These are phyloP conservation scores for Danielozyma ontarioensis DNA, from an alignment of 805 yeast genomes.

Conservation along the genomic window DNA sequence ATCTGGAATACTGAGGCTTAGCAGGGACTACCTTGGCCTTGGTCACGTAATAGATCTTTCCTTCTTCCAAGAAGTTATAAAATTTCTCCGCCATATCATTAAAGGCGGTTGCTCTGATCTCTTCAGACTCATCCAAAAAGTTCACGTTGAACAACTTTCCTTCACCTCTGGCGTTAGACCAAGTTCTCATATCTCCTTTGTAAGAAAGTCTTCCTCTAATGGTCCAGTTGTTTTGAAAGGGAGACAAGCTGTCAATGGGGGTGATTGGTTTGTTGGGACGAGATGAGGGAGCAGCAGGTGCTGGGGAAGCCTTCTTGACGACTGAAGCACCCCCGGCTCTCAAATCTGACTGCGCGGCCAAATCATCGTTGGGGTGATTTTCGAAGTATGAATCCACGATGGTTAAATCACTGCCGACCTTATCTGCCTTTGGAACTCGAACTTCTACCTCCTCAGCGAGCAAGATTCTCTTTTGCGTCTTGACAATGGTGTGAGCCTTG, in stretches of 20 bases:
- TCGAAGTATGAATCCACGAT: slow-evolving; percentile 54
- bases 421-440: slow-evolving; percentile 30
- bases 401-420: slow-evolving; percentile 30
- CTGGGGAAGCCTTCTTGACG: slow-evolving; percentile 9
- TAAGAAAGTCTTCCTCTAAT: slow-evolving; percentile 88
- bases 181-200: slow-evolving; percentile 83
- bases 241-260: slow-evolving; percentile 84
- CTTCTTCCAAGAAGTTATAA: slow-evolving; percentile 75
- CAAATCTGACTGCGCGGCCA: slow-evolving; percentile 4
- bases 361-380: slow-evolving; percentile 53
- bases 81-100: slow-evolving; percentile 79
- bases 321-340: slow-evolving; percentile 1
- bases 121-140: slow-evolving; percentile 90
- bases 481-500: slow-evolving; percentile 39
- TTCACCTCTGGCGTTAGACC: slow-evolving; percentile 81
- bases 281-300: slow-evolving; percentile 11
- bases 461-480: slow-evolving; percentile 44
- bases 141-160: slow-evolving; percentile 88
- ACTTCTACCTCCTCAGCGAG: slow-evolving; percentile 44
- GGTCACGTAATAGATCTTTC: slow-evolving; percentile 79
- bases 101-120: slow-evolving; percentile 93
- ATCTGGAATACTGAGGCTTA: slow-evolving; percentile 77
- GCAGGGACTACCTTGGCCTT: slow-evolving; percentile 79
- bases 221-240: slow-evolving; percentile 87
- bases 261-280: slow-evolving; percentile 36